Percentiles rank a stretch among this genome's conserved stretches.
Evolutionary conservation across 768 basidiomycete genomes (phyloP).

Genomic region (Phallus indusiatus): DNA sequence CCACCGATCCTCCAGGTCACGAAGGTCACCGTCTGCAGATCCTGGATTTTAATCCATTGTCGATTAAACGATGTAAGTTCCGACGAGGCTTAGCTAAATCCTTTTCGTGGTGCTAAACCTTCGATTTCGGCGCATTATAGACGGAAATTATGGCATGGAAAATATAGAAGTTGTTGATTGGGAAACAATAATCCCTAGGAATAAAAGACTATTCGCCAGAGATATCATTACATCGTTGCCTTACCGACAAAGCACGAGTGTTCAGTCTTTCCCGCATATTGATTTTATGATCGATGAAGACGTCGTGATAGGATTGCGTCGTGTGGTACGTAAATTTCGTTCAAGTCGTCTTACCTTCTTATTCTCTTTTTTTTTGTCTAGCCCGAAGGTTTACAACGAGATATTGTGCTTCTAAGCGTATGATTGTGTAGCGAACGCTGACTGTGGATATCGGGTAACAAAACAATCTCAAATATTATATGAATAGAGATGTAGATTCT

Average conservation of each 20-base stretch:
- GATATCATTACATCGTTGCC: not conserved
- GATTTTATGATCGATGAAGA: not conserved
- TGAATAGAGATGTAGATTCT: too few relatives aligned
- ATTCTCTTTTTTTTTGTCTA: not conserved
- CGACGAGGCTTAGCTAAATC: not conserved
- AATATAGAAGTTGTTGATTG: not conserved
- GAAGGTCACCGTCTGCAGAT: slow-evolving; percentile 38
- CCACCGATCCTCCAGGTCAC: slow-evolving; percentile 20
- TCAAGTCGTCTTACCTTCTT: not conserved
- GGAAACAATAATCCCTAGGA: not conserved
- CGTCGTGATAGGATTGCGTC: not conserved
- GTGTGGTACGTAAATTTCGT: not conserved
- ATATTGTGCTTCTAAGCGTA: not conserved
- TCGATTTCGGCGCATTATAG: not conserved
- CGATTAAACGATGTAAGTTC: not conserved
- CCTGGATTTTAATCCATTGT: slow-evolving; percentile 16
- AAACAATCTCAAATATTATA: too few relatives aligned
- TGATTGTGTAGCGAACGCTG: not conserved
- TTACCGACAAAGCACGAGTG: not conserved
- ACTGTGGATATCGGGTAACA: too few relatives aligned
- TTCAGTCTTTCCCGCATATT: not conserved
- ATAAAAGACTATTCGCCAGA: not conserved
- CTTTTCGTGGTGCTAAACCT: not conserved
- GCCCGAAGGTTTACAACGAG: not conserved
- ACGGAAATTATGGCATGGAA: not conserved